phyloP scores from a whole-genome alignment of 345 rosid species.

The Geranium rotundifolium region DNA sequence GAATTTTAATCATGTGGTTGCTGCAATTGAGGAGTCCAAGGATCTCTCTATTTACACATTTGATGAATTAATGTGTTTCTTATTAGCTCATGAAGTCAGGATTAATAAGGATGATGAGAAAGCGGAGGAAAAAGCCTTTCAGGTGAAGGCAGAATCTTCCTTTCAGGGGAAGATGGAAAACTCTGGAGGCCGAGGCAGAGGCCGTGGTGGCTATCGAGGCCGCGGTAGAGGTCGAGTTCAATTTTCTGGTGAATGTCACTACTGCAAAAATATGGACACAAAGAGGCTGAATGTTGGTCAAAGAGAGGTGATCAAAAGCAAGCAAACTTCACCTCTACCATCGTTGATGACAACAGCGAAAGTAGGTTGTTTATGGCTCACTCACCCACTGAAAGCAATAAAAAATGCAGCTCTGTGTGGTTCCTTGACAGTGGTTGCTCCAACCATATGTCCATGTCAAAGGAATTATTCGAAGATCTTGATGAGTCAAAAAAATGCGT shows the following conservation, averaged over 20 bases:
- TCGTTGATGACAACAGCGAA: not conserved
- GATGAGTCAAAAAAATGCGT: constrained; percentile 6
- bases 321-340: not conserved
- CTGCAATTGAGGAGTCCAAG: no score
- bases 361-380: not conserved
- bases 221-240: no score
- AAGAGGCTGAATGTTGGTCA: not conserved
- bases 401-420: constrained; percentile 1
- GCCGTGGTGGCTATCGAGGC: no score
- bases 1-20: constrained; percentile 3
- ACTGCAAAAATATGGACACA: not conserved
- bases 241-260: no score
- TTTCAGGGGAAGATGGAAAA: no score
- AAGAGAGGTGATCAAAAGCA: not conserved
- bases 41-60: no score
- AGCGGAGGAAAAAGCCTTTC: no score
- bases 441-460: not conserved
- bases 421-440: not conserved
- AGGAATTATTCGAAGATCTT: not conserved
- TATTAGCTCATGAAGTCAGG: no score
- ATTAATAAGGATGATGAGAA: no score
- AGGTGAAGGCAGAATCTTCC: not conserved
- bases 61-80: no score
- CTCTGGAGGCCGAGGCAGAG: no score
- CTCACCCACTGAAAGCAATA: not conserved